Conservation (phyloP, 495 filamentous ascomycete species). For the Neurospora sp. region DNA sequence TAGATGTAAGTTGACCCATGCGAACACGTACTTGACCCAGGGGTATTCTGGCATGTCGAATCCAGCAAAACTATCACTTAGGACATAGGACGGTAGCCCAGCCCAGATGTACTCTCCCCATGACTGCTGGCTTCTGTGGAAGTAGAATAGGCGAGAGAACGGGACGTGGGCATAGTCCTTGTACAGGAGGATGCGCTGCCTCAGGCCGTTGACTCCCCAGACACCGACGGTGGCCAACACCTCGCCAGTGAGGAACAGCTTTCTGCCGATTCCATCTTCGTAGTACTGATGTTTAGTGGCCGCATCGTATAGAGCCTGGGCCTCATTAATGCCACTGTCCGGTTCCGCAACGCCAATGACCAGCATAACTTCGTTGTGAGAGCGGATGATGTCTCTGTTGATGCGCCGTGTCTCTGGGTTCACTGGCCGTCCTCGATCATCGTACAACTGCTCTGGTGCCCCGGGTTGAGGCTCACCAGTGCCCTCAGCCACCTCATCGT, state of each 20-base stretch:
- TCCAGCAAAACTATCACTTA: slow-evolving; percentile 13
- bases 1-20: slow-evolving; percentile 34
- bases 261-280: slow-evolving; percentile 30
- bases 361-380: slow-evolving; percentile 49
- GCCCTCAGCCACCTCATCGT: slow-evolving; percentile 49
- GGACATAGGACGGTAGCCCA: slow-evolving; percentile 24
- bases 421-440: slow-evolving; percentile 57
- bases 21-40: slow-evolving; percentile 19
- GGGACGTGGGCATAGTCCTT: slow-evolving; percentile 31
- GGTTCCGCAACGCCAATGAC: slow-evolving; percentile 45
- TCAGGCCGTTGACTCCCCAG: slow-evolving; percentile 44
- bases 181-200: slow-evolving; percentile 42
- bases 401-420: slow-evolving; percentile 47
- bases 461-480: slow-evolving; percentile 36
- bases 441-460: slow-evolving; percentile 50
- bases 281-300: slow-evolving; percentile 23
- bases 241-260: slow-evolving; percentile 26
- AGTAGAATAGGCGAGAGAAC: slow-evolving; percentile 25
- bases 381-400: slow-evolving; percentile 41
- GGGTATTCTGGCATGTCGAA: background rate
- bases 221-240: slow-evolving; percentile 30
- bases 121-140: slow-evolving; percentile 22
- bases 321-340: slow-evolving; percentile 23
- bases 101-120: slow-evolving; percentile 14
- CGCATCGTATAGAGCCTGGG: slow-evolving; percentile 13